A percentile compares a stretch with the other conserved stretches of the same genome.
Conservation (phyloP, 2,329 filamentous ascomycete species). For the Xylariaceae sp. region DNA sequence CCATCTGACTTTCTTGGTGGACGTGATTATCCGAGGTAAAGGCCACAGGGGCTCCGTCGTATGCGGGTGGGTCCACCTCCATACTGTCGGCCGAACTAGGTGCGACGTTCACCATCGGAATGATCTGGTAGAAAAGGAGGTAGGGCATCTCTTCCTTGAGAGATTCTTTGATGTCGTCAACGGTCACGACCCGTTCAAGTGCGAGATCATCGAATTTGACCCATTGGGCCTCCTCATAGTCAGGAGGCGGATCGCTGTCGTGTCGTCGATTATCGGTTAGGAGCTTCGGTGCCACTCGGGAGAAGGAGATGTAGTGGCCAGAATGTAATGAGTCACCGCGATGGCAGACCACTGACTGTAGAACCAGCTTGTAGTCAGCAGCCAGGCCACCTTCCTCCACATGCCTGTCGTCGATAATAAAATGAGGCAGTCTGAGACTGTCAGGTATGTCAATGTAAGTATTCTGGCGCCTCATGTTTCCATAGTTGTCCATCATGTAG, state of each 20-base stretch:
- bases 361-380: slow-evolving; percentile 85
- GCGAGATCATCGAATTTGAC: slow-evolving; percentile 86
- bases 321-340: slow-evolving; percentile 78
- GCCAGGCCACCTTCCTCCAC: slow-evolving; percentile 62
- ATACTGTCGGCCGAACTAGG: slow-evolving; percentile 43
- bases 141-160: slow-evolving; percentile 88
- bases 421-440: slow-evolving; percentile 76
- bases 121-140: slow-evolving; percentile 89
- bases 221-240: slow-evolving; percentile 73
- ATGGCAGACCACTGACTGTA: slow-evolving; percentile 92
- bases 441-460: slow-evolving; percentile 88
- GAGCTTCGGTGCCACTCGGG: slow-evolving; percentile 63
- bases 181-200: slow-evolving; percentile 61
- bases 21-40: slow-evolving; percentile 31
- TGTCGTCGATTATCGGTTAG: slow-evolving; percentile 55
- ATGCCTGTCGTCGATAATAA: slow-evolving; percentile 74
- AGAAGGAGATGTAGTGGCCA: slow-evolving; percentile 86
- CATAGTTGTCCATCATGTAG: slow-evolving; percentile 69
- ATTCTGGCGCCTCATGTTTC: slow-evolving; percentile 64
- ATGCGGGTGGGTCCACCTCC: slow-evolving; percentile 52
- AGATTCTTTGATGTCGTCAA: slow-evolving; percentile 72
- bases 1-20: slow-evolving; percentile 27
- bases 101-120: slow-evolving; percentile 71
- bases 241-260: slow-evolving; percentile 53
- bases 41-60: slow-evolving; percentile 45